Conservation (phyloP, 371 early-diverging fungal genomes). For the Mucor lusitanicus region DNA sequence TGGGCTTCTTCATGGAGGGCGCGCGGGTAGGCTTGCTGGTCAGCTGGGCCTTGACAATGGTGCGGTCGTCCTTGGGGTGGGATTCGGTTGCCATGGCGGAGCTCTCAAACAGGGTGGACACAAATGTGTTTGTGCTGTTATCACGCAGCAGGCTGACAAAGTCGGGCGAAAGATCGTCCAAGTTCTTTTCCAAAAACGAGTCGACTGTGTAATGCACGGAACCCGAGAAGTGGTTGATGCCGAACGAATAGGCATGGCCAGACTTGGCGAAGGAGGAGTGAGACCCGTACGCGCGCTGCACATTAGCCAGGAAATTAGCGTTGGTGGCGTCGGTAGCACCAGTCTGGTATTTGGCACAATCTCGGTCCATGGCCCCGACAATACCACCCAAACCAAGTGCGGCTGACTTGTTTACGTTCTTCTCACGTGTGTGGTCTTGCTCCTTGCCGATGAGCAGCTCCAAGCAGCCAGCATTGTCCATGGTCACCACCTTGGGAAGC, state of each 20-base stretch:
- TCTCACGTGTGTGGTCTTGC: constrained; percentile 23
- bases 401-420: constrained; percentile 25
- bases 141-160: constrained; percentile 76
- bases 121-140: constrained; percentile 71
- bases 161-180: constrained; percentile 73
- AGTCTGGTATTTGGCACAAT: constrained; percentile 37
- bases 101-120: constrained; percentile 78
- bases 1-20: constrained; percentile 61
- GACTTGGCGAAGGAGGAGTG: constrained; percentile 42
- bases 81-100: constrained; percentile 76
- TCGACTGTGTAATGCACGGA: constrained; percentile 65
- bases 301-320: constrained; percentile 43
- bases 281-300: constrained; percentile 33
- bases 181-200: constrained; percentile 69
- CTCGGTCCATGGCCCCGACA: constrained; percentile 65
- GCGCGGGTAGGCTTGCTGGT: constrained; percentile 68
- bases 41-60: constrained; percentile 35
- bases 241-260: constrained; percentile 54
- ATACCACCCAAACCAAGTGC: constrained; percentile 57
- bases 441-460: constrained; percentile 56
- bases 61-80: constrained; percentile 69
- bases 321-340: constrained; percentile 45
- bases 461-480: constrained; percentile 66
- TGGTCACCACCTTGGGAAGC: constrained; percentile 51
- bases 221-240: constrained; percentile 70